Evolutionary conservation across 208 protist species (phyloP).

Genomic region (Leishmania gerbilli): DNA sequence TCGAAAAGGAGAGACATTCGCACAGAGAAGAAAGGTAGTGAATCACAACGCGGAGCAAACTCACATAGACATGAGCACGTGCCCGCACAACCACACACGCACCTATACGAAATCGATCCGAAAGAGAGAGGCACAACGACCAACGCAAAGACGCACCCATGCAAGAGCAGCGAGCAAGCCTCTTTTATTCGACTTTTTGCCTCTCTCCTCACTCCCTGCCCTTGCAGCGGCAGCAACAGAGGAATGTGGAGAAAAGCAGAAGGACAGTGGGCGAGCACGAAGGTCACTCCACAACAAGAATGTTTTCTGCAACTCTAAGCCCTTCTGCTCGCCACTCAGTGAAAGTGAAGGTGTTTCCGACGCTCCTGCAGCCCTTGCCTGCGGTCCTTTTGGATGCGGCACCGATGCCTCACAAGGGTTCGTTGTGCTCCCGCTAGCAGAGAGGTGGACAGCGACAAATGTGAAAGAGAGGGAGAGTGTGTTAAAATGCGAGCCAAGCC

Average conservation of each 20-base stretch:
- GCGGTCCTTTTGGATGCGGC: not conserved
- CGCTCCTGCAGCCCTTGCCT: not conserved
- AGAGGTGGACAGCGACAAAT: not conserved
- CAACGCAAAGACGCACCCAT: not conserved
- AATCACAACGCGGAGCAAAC: not conserved
- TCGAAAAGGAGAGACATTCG: not conserved
- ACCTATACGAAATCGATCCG: not conserved
- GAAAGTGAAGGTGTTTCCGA: not conserved
- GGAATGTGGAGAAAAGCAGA: not conserved
- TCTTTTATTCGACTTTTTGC: not conserved
- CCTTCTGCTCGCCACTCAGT: not conserved
- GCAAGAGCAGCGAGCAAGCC: not conserved
- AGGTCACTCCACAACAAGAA: not conserved
- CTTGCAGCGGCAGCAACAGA: not conserved
- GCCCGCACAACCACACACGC: not conserved
- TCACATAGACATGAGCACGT: not conserved
- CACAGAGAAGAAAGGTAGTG: constrained; percentile 1
- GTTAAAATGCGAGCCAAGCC: not conserved
- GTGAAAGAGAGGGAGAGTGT: not conserved
- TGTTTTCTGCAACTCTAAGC: not conserved
- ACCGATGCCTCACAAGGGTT: not conserved
- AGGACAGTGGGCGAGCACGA: not conserved
- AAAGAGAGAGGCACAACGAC: not conserved
- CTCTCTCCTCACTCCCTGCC: not conserved
- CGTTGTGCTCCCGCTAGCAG: not conserved